These are phyloP conservation scores for Patellifolia procumbens DNA, from an alignment of 179 eudicot genomes.

Conservation along the genomic window DNA sequence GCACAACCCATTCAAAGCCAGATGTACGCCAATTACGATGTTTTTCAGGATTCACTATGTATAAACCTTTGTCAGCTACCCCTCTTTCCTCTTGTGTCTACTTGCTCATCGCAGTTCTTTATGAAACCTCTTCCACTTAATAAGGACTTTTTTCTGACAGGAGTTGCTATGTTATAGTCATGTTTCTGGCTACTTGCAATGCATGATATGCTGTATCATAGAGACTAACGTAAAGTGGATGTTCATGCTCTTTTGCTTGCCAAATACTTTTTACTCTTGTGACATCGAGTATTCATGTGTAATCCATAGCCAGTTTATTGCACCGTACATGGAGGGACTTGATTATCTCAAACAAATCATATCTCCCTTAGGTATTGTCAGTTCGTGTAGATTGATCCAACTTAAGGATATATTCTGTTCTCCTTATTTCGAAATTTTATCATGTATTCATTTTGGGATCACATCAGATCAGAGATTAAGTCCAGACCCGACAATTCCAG, in stretches of 20 bases:
- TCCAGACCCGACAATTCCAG: no score
- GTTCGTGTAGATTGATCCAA: no score
- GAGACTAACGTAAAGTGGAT: no score
- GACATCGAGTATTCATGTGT: background rate
- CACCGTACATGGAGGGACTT: background rate
- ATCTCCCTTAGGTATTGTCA: no score
- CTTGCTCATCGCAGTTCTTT: background rate
- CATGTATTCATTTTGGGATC: no score
- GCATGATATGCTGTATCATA: background rate
- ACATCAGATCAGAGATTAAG: no score
- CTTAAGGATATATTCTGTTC: no score
- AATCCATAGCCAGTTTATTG: no score
- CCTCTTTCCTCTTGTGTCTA: background rate
- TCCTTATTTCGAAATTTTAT: no score
- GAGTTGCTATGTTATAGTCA: no score
- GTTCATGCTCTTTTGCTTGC: background rate
- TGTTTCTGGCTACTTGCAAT: background rate
- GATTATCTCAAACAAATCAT: no score
- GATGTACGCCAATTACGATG: background rate
- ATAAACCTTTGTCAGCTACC: background rate
- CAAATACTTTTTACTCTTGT: background rate
- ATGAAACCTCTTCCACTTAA: background rate
- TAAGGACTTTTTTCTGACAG: background rate
- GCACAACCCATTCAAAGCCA: background rate
- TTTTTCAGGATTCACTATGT: background rate